A percentile compares a stretch with the other conserved stretches of the same genome.
Conservation (phyloP, 768 basidiomycete genomes). For the Mycena floridula region DNA sequence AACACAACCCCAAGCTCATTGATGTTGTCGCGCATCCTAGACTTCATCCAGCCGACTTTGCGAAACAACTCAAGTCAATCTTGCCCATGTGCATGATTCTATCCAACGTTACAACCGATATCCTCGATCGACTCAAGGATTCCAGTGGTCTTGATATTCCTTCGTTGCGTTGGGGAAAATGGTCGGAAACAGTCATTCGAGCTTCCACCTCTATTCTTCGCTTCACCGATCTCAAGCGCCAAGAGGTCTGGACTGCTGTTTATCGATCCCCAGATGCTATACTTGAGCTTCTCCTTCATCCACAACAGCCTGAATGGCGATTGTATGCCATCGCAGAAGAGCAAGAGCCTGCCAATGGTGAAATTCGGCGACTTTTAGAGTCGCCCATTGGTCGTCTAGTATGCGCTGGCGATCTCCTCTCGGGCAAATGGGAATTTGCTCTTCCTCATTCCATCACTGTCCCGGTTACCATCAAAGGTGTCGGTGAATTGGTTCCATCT, state of each 20-base stretch:
- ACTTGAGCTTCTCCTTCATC: conserved; percentile 74
- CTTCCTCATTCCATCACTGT: conserved; percentile 57
- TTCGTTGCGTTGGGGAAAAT: conserved; percentile 56
- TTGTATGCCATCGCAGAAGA: conserved; percentile 68
- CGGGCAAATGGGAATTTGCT: conserved; percentile 76
- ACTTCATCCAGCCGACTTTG: conserved; percentile 67
- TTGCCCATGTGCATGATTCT: conserved; percentile 85
- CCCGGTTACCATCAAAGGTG: conserved; percentile 54
- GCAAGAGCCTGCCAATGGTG: conserved; percentile 68
- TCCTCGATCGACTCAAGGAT: conserved; percentile 47
- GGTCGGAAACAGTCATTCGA: conserved; percentile 61
- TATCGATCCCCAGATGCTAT: conserved; percentile 68
- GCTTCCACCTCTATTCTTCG: conserved; percentile 61
- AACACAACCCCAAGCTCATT: conserved; percentile 66
- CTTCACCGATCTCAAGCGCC: conserved; percentile 82
- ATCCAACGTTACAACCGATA: conserved; percentile 36
- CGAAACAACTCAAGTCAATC: conserved; percentile 67
- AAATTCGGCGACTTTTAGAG: conserved; percentile 67
- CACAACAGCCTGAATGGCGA: conserved; percentile 79
- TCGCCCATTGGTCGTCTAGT: conserved; percentile 73
- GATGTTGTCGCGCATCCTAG: conserved; percentile 49
- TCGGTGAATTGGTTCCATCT: conserved; percentile 66
- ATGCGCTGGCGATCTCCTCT: conserved; percentile 51
- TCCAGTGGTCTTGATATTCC: conserved; percentile 36
- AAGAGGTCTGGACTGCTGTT: conserved; percentile 79